Conservation (phyloP, 1,284 basidiomycete species). For the Moniliella sp. region DNA sequence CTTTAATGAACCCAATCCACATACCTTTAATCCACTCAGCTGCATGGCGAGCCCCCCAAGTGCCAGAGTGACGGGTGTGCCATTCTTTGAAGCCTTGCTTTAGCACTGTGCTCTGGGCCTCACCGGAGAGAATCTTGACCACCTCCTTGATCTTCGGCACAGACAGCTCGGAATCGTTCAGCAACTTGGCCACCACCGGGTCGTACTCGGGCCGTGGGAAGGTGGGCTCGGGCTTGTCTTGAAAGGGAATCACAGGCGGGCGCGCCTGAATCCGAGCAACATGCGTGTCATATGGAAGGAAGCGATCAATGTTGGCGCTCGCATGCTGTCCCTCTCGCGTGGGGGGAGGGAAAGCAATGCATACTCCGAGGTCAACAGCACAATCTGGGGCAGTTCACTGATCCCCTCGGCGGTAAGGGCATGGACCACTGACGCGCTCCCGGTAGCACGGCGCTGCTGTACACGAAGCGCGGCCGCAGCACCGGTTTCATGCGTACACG, state of each 20-base stretch:
- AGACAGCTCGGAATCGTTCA: slow-evolving; percentile 4
- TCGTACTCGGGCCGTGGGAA: not conserved
- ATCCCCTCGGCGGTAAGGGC: too few relatives aligned
- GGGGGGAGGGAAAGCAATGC: not conserved
- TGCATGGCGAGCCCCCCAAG: slow-evolving; percentile 8
- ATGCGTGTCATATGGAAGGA: not conserved
- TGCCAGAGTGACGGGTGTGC: slow-evolving; percentile 10
- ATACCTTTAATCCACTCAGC: slow-evolving; percentile 8
- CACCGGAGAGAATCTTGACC: slow-evolving; percentile 10
- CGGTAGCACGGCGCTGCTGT: too few relatives aligned
- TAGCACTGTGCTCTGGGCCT: slow-evolving; percentile 5
- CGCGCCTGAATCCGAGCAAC: not conserved
- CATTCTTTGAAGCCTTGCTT: slow-evolving; percentile 4
- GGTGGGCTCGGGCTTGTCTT: not conserved
- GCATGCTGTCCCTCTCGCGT: not conserved
- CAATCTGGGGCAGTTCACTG: too few relatives aligned
- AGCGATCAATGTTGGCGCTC: not conserved
- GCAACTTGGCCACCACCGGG: slow-evolving; percentile 5
- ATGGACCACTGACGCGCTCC: too few relatives aligned
- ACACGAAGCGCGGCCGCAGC: too few relatives aligned
- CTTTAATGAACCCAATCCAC: too few relatives aligned
- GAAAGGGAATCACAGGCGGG: too few relatives aligned
- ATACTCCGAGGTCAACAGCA: too few relatives aligned
- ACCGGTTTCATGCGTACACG: too few relatives aligned
- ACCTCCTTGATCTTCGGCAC: slow-evolving; percentile 4